Conservation (phyloP, 2,329 filamentous ascomycete species). For the Cercospora sesami region DNA sequence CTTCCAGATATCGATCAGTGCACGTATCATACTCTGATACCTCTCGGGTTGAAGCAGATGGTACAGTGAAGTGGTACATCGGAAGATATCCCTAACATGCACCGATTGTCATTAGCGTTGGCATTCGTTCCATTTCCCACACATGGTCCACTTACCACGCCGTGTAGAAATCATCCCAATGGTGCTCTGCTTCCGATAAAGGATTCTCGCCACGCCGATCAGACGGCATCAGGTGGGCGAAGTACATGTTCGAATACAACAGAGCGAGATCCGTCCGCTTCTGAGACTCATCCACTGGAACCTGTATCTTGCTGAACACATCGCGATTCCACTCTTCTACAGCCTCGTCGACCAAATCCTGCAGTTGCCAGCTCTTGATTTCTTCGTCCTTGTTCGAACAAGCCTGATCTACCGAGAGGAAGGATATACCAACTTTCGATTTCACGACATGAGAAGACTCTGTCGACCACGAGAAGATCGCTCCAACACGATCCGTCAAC, state of each 20-base stretch:
- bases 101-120: neutral
- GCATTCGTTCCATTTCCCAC: neutral
- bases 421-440: conserved; percentile 65
- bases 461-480: conserved; percentile 52
- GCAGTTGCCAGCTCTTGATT: conserved; percentile 48
- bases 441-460: conserved; percentile 43
- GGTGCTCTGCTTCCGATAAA: conserved; percentile 62
- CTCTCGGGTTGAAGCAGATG: conserved; percentile 64
- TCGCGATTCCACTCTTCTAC: conserved; percentile 61
- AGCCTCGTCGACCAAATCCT: conserved; percentile 37
- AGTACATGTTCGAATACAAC: conserved; percentile 68
- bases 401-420: conserved; percentile 62
- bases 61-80: conserved; percentile 64
- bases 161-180: conserved; percentile 54
- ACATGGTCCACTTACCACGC: neutral
- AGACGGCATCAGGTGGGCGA: conserved; percentile 67
- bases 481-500: conserved; percentile 52
- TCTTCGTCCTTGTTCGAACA: conserved; percentile 60
- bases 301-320: conserved; percentile 62
- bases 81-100: conserved; percentile 56
- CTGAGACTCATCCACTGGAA: conserved; percentile 54
- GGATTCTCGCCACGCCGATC: conserved; percentile 73
- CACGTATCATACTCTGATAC: conserved; percentile 66
- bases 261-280: conserved; percentile 58
- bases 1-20: conserved; percentile 66